Conservation (phyloP, 1,284 basidiomycete genomes). For the Pseudozyma sp. region DNA sequence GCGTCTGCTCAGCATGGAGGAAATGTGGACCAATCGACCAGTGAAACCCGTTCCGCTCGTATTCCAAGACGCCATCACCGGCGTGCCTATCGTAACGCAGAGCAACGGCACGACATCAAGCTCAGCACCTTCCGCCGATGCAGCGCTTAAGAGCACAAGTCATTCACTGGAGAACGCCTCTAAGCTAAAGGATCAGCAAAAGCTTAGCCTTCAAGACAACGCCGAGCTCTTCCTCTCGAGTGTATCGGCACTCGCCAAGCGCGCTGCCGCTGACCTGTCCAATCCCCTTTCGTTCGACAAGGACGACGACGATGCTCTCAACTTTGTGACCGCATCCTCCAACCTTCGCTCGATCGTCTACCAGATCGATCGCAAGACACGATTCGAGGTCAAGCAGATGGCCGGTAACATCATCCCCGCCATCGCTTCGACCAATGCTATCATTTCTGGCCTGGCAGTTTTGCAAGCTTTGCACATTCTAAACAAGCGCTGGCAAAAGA, state of each 20-base stretch:
- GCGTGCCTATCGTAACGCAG: conserved; percentile 2
- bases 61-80: conserved; percentile 76
- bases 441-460: conserved; percentile 92
- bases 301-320: conserved; percentile 94
- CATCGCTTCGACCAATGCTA: conserved; percentile 98
- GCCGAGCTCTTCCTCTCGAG: conserved; percentile 71
- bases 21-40: conserved; percentile 91
- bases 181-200: conserved; percentile 58
- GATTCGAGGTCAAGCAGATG: conserved; percentile 99
- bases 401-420: conserved; percentile 96
- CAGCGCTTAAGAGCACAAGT: background rate
- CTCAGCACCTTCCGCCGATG: background rate
- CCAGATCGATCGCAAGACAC: conserved; percentile 84
- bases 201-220: conserved; percentile 57
- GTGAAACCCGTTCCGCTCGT: conserved; percentile 85
- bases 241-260: conserved; percentile 80
- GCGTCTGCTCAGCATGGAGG: conserved; percentile 91
- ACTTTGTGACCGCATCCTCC: conserved; percentile 93
- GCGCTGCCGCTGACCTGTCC: conserved; percentile 77
- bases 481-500: conserved; percentile 34
- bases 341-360: conserved; percentile 93
- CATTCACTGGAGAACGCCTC: conserved; percentile 8
- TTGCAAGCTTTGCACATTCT: conserved; percentile 89
- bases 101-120: background rate
- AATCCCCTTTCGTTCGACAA: conserved; percentile 90